Conservation (phyloP, 2,329 filamentous ascomycete genomes). For the Xylariales sp. region DNA sequence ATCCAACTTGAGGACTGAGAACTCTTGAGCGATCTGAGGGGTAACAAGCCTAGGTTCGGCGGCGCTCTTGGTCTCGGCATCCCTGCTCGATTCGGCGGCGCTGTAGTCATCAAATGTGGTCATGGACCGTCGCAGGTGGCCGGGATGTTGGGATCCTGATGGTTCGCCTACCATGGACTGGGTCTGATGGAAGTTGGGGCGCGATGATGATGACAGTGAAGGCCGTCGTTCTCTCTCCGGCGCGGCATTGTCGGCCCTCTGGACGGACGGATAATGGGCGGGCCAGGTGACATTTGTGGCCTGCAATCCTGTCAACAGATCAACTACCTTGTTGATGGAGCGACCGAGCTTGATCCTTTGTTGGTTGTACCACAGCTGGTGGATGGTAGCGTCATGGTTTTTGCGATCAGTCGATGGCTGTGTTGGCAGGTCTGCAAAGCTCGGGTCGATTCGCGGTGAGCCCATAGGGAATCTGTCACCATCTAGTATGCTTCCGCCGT, state of each 20-base stretch:
- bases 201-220: slow-evolving; percentile 42
- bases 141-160: slow-evolving; percentile 39
- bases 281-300: slow-evolving; percentile 91
- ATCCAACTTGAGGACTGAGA: slow-evolving; percentile 92
- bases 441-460: slow-evolving; percentile 37
- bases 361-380: slow-evolving; percentile 92
- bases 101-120: slow-evolving; percentile 62
- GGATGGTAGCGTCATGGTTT: slow-evolving; percentile 73
- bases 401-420: slow-evolving; percentile 51
- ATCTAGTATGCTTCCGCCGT: slow-evolving; percentile 73
- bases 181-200: slow-evolving; percentile 60
- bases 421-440: slow-evolving; percentile 40
- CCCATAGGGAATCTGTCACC: slow-evolving; percentile 42
- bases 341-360: slow-evolving; percentile 84
- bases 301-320: slow-evolving; percentile 77
- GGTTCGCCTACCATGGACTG: slow-evolving; percentile 54
- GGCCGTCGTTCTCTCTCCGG: slow-evolving; percentile 7
- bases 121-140: slow-evolving; percentile 63
- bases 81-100: slow-evolving; percentile 67
- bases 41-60: slow-evolving; percentile 80
- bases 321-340: slow-evolving; percentile 80
- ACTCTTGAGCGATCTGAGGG: slow-evolving; percentile 90
- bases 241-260: slow-evolving; percentile 47
- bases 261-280: slow-evolving; percentile 86
- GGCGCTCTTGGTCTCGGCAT: slow-evolving; percentile 55